Conservation (phyloP, 1,284 basidiomycete genomes). For the Fomitopsis betulina region DNA sequence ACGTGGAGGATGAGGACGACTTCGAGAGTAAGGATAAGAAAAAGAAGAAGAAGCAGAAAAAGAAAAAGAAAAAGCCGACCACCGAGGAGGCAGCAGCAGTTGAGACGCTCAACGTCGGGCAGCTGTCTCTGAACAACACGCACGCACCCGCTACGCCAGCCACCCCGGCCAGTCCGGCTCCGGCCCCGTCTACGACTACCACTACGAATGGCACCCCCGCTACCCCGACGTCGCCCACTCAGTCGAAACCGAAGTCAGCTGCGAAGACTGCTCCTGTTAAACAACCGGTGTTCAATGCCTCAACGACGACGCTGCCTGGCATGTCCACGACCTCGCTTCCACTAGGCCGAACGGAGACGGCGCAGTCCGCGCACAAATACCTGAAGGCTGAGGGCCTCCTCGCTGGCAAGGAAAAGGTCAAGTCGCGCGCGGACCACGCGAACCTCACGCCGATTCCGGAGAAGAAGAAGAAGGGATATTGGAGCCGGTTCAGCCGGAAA, state of each 20-base stretch:
- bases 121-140: slow-evolving; percentile 9
- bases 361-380: slow-evolving; percentile 70
- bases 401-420: slow-evolving; percentile 57
- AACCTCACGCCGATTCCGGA: slow-evolving; percentile 44
- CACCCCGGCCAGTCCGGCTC: neutral
- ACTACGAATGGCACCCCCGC: neutral
- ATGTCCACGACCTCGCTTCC: slow-evolving; percentile 43
- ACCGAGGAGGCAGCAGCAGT: slow-evolving; percentile 15
- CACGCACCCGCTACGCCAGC: slow-evolving; percentile 11
- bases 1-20: slow-evolving; percentile 55
- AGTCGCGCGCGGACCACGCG: slow-evolving; percentile 56
- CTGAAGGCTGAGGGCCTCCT: slow-evolving; percentile 45
- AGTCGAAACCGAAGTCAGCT: slow-evolving; percentile 15
- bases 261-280: slow-evolving; percentile 12
- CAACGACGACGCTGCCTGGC: slow-evolving; percentile 25
- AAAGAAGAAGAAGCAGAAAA: slow-evolving; percentile 68
- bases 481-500: slow-evolving; percentile 41
- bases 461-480: slow-evolving; percentile 41
- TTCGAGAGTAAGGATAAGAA: slow-evolving; percentile 39
- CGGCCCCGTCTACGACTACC: neutral
- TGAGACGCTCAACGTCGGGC: neutral
- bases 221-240: neutral
- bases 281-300: slow-evolving; percentile 13
- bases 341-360: slow-evolving; percentile 41
- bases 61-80: slow-evolving; percentile 52